Conservation (phyloP, 345 rosid species). For the Salix viminalis region DNA sequence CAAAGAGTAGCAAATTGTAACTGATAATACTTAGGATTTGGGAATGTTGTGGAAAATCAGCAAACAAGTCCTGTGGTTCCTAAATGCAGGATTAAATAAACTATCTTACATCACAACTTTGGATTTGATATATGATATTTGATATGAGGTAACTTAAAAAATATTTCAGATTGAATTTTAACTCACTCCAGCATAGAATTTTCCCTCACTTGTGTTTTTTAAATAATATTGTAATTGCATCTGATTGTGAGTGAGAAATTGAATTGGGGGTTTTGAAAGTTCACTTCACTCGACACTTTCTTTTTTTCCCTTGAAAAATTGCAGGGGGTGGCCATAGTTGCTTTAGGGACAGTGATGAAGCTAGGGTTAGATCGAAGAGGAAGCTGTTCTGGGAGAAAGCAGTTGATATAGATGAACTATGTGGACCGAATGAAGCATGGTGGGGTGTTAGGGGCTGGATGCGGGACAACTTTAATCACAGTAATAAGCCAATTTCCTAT, state of each 20-base stretch:
- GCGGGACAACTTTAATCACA: constrained; percentile 90
- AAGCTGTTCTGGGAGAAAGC: constrained; percentile 96
- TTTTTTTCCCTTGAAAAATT: neutral
- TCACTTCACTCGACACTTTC: constrained; percentile 1
- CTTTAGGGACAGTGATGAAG: constrained; percentile 86
- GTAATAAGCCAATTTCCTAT: constrained; percentile 55
- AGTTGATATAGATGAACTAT: constrained; percentile 69
- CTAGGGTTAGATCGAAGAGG: constrained; percentile 71
- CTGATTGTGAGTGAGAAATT: neutral
- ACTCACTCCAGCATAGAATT: neutral
- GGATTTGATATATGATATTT: neutral
- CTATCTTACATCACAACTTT: neutral
- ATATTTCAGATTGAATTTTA: neutral
- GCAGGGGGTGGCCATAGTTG: constrained; percentile 99
- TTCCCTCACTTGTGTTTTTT: neutral
- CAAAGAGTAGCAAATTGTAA: neutral
- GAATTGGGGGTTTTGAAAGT: neutral
- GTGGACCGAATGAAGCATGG: constrained; percentile 82
- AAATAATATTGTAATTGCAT: neutral
- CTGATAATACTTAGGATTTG: neutral
- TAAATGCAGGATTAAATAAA: neutral
- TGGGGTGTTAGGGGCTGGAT: constrained; percentile 96
- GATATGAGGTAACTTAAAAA: neutral
- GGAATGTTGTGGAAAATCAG: neutral
- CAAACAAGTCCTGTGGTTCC: neutral